Percentiles rank a stretch among this genome's conserved stretches.
phyloP scores from a whole-genome alignment of 495 filamentous ascomycete genomes.

The Astrothelium subdiscretum region DNA sequence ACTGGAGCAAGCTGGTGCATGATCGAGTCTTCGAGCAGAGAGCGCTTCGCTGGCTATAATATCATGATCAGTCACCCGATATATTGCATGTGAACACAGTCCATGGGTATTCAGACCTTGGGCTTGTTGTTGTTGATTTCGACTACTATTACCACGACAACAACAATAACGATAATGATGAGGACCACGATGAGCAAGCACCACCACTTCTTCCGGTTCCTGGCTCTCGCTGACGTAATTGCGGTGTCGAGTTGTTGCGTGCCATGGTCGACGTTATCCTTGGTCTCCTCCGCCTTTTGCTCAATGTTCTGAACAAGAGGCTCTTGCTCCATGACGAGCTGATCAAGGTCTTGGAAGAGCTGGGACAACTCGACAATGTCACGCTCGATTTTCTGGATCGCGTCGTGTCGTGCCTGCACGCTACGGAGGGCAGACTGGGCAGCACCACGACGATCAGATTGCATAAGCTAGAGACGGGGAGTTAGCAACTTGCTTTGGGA shows the following conservation, averaged over 20 bases:
- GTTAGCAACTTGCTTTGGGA: constrained; percentile 1
- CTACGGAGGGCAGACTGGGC: constrained; percentile 64
- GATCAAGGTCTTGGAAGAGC: constrained; percentile 76
- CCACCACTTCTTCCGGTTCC: constrained; percentile 96
- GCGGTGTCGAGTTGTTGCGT: constrained; percentile 70
- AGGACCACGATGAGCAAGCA: constrained; percentile 58
- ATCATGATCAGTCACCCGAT: neutral
- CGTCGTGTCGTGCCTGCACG: constrained; percentile 73
- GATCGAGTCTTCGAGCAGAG: neutral
- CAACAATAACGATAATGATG: constrained; percentile 39
- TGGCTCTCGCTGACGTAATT: constrained; percentile 63
- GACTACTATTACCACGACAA: constrained; percentile 40
- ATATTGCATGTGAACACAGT: neutral
- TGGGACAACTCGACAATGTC: constrained; percentile 75
- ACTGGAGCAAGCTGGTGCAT: neutral
- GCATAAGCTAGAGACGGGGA: constrained; percentile 34
- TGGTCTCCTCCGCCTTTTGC: constrained; percentile 65
- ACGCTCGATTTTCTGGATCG: constrained; percentile 81
- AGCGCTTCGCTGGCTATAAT: neutral
- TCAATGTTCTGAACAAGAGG: constrained; percentile 64
- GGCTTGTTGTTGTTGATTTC: constrained; percentile 29
- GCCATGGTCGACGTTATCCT: constrained; percentile 64
- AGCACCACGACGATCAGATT: constrained; percentile 64
- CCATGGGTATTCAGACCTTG: neutral
- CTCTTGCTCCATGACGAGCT: constrained; percentile 74